A percentile compares a stretch with the other conserved stretches of the same genome.
phyloP scores from a whole-genome alignment of 1,284 basidiomycete genomes.

The Takashimella koratensis region DNA sequence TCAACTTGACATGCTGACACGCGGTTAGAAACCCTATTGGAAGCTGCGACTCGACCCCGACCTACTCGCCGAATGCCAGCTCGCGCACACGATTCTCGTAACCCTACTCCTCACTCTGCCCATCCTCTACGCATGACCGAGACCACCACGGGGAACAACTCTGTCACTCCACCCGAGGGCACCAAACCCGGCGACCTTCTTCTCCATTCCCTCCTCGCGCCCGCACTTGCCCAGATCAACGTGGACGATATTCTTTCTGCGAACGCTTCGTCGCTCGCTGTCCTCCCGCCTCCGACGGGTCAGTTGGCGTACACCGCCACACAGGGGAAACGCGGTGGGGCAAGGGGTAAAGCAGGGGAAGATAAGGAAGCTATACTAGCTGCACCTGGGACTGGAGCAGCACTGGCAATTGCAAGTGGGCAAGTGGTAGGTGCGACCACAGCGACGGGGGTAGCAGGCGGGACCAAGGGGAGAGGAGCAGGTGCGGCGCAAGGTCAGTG shows the following conservation, averaged over 20 bases:
- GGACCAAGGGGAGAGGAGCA: slow-evolving; percentile 29
- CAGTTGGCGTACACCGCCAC: slow-evolving; percentile 16
- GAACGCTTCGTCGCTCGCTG: slow-evolving; percentile 38
- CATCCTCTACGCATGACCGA: slow-evolving; percentile 9
- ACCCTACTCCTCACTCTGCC: slow-evolving; percentile 8
- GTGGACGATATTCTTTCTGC: slow-evolving; percentile 45
- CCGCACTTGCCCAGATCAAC: slow-evolving; percentile 35
- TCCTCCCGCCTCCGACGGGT: slow-evolving; percentile 34
- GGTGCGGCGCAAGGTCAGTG: slow-evolving; percentile 33
- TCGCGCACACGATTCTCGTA: slow-evolving; percentile 21
- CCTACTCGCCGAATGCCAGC: slow-evolving; percentile 35
- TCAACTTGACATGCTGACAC: too few species aligned
- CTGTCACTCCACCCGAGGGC: slow-evolving; percentile 15
- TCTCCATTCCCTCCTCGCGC: slow-evolving; percentile 36
- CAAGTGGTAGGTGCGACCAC: slow-evolving; percentile 19
- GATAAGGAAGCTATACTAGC: slow-evolving; percentile 24
- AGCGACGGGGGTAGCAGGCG: slow-evolving; percentile 14
- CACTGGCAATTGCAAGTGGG: slow-evolving; percentile 35
- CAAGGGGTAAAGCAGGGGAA: slow-evolving; percentile 35
- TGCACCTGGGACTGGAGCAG: slow-evolving; percentile 38
- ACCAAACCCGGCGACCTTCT: slow-evolving; percentile 36
- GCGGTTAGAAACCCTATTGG: slow-evolving; percentile 38
- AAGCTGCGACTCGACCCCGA: slow-evolving; percentile 37
- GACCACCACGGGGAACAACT: slow-evolving; percentile 9
- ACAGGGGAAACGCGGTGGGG: slow-evolving; percentile 39